Base-by-base conservation (phyloP, 257 asterid species). In the Jaltomata sinuosa region DNA sequence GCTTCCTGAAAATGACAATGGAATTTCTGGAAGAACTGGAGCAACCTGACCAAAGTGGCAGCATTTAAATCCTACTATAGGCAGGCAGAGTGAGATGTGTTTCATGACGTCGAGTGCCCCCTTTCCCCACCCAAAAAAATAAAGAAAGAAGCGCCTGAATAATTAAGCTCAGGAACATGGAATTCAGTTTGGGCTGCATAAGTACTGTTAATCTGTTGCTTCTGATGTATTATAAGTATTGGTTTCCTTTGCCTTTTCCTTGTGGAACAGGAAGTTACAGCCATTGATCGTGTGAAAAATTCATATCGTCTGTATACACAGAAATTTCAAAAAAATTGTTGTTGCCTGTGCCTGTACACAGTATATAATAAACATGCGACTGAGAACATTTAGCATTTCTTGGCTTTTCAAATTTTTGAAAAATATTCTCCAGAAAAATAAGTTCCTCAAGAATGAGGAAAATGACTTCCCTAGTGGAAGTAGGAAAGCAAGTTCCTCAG, bases 1-100 rank as follows among this genome's bases (percentile, higher is more conserved):
- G 83, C 83, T 93, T 92, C 88, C 38, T 91, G 87, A 89, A 86
- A 89, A 92, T 93, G 97, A 88, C 96, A 21, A 78, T 29, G 86
- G 90, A 77, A 25, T 93, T 93, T 59, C 82, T 83, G 87, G 93
- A 91, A 84, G 95, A 92, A 83, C 62, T 92, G 84, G 89, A 89
- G 91, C 86, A 87, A 14, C 88, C 92, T 10, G 83, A 86, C 90
- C 53, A 85, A 94, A 86, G 90, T 93, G 54, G 91, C 87, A 82
- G 89, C 91, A 45, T 87, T 88, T 11, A 94, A 93, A 77, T 83
- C 89, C 72, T 90, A 82, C 87, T 87, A 86, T 52, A 76, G 83
- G 86, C 86, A 72, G 54, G 82, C 34, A 61, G 8, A 2, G 36
- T 27, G 25, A 25, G 69, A 27, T 61, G 21, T 25, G 25, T 11